phyloP scores from a whole-genome alignment of 139 green algal genomes.

The Coelastrella sp. region DNA sequence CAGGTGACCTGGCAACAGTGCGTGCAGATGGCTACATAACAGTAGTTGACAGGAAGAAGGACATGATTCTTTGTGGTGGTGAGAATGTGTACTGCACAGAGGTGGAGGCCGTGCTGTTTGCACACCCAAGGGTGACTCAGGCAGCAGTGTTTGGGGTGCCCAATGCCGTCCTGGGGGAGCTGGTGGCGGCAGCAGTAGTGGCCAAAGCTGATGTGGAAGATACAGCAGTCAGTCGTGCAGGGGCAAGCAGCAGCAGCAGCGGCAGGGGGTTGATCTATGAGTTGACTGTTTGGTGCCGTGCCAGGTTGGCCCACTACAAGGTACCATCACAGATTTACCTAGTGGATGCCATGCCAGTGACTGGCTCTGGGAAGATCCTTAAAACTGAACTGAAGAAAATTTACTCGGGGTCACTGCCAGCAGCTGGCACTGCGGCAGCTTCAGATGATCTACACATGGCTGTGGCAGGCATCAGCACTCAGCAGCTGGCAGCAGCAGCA shows the following conservation, averaged over 20 bases:
- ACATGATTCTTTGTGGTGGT: slow-evolving; percentile 77
- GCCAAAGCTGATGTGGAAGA: slow-evolving; percentile 19
- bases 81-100: slow-evolving; percentile 92
- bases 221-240: slow-evolving; percentile 40
- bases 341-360: slow-evolving; percentile 77
- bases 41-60: slow-evolving; percentile 90
- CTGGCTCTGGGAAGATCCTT: slow-evolving; percentile 87
- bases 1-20: slow-evolving; percentile 78
- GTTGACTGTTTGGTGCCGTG: slow-evolving; percentile 78
- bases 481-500: slow-evolving; percentile 25
- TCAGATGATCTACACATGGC: slow-evolving; percentile 5
- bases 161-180: slow-evolving; percentile 83
- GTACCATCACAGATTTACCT: slow-evolving; percentile 76
- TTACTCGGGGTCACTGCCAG: neutral
- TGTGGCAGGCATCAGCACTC: neutral
- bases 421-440: neutral
- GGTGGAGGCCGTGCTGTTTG: slow-evolving; percentile 86
- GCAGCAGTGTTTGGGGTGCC: slow-evolving; percentile 86
- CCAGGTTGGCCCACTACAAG: slow-evolving; percentile 84
- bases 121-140: slow-evolving; percentile 74
- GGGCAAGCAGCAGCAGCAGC: neutral
- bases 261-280: slow-evolving; percentile 33
- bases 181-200: slow-evolving; percentile 68
- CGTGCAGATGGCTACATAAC: slow-evolving; percentile 71
- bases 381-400: slow-evolving; percentile 75